Percentiles rank a stretch among this genome's conserved stretches.
Evolutionary conservation across 2,329 filamentous ascomycete species (phyloP).

Genomic region (Ceratocystis harringtonii): DNA sequence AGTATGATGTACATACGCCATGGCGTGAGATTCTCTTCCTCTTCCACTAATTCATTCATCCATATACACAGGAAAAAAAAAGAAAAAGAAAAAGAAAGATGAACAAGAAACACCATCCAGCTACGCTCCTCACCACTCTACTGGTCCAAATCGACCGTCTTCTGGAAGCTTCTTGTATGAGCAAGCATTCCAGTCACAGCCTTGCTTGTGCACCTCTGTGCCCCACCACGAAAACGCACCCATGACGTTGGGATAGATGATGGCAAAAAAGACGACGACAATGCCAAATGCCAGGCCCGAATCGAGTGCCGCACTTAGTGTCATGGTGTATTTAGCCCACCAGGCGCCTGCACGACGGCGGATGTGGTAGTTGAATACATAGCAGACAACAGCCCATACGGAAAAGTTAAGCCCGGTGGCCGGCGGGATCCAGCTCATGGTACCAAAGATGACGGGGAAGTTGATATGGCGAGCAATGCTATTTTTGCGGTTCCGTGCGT

Average conservation of each 20-base stretch:
- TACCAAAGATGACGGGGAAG: conserved; percentile 68
- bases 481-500: conserved; percentile 42
- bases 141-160: conserved; percentile 52
- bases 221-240: conserved; percentile 73
- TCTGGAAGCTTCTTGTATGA: conserved; percentile 49
- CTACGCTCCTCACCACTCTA: conserved; percentile 34
- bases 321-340: conserved; percentile 92
- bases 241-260: conserved; percentile 67
- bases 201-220: conserved; percentile 69
- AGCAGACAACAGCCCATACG: conserved; percentile 75
- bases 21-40: neutral
- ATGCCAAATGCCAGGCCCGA: conserved; percentile 71
- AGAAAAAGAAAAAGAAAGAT: neutral
- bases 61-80: neutral
- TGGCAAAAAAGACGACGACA: conserved; percentile 70
- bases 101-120: neutral
- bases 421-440: conserved; percentile 73
- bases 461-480: conserved; percentile 63
- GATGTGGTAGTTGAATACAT: conserved; percentile 66
- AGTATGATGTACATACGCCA: too few species aligned
- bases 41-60: neutral
- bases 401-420: conserved; percentile 78
- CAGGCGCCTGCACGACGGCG: conserved; percentile 54
- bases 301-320: conserved; percentile 66
- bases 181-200: conserved; percentile 75